Base-by-base conservation (phyloP, 2,329 filamentous ascomycete genomes). In the Aspergillus pseudotamarii region DNA sequence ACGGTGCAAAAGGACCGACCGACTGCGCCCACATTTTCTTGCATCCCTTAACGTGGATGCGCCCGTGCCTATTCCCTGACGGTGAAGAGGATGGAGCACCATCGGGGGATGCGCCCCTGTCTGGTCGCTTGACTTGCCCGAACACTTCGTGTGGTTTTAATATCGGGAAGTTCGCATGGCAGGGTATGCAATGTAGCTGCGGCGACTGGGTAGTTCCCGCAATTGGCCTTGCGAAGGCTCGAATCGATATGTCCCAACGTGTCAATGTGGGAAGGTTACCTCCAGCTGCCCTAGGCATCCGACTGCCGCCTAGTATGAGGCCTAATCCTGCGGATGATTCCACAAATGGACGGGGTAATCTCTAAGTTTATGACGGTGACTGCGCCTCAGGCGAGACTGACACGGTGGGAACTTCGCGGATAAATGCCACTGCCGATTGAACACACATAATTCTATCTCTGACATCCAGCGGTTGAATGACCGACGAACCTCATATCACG, bases 31-130 rank as follows among this genome's bases (percentile, higher is more conserved):
- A 98, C 77, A 87, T 94, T 76, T 98, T 97, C 78, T 80, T 98
- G 67, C 93, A 98, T 73, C 93, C 95, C 0, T 82, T 99, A 38
- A 92, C 92, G 16, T 99, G 95, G 95, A 99, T 99, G 95, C 88
- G 91, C 8, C 82, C 89, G 1, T 89, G 90, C 71, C 87, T 99
- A n/a, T 80, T 79, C 60, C 79, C 79, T 6, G 62, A 71, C 12
- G 64, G 64, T 4, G 60, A 61, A 11, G 61, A 67, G 36, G 58
- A 69, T 32, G 71, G 66, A 21, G 63, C 71, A 4, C 66, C 70
- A 45, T 59, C 72, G 3, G 91, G 94, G 71, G 86, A 91, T 72
- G 93, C 92, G 32, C 87, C 89, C 65, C 84, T 98, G 28, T 92
- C 94, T 64, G 95, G 95, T 28, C 88, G 94, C 11, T 83, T 99